Evolutionary conservation across 495 filamentous ascomycete species (phyloP).

Genomic region (Neurospora discreta): DNA sequence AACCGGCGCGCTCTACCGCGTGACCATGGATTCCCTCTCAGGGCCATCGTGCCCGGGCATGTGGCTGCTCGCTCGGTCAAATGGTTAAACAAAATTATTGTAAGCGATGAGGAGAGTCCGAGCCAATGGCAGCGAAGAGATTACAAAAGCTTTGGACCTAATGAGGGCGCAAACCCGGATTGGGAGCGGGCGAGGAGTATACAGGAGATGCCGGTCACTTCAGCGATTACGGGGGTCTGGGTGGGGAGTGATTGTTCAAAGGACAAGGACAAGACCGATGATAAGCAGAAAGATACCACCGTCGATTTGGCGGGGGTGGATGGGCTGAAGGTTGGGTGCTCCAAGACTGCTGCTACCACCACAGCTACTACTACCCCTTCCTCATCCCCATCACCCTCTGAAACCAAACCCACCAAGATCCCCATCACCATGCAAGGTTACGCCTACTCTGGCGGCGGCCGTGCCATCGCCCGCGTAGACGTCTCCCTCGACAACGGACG

Average conservation of each 20-base stretch:
- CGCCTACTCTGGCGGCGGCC: conserved; percentile 49
- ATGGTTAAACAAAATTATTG: conserved; percentile 50
- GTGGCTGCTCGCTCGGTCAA: conserved; percentile 54
- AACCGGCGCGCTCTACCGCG: conserved; percentile 44
- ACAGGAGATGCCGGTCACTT: conserved; percentile 51
- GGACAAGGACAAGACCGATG: background rate
- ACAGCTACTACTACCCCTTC: background rate
- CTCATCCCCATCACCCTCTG: background rate
- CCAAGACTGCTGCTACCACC: background rate
- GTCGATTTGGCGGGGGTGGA: conserved; percentile 11
- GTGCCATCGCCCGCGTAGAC: conserved; percentile 43
- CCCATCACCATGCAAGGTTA: conserved; percentile 41
- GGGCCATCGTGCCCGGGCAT: conserved; percentile 50
- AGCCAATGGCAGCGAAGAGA: conserved; percentile 51
- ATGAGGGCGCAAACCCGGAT: conserved; percentile 40
- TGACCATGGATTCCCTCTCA: conserved; percentile 50
- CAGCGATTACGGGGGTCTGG: conserved; percentile 34
- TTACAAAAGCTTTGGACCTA: conserved; percentile 54
- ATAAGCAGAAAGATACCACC: background rate
- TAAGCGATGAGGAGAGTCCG: conserved; percentile 45
- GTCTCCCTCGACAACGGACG: conserved; percentile 43
- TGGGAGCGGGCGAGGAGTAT: conserved; percentile 45
- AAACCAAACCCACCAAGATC: conserved; percentile 4
- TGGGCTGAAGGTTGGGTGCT: conserved; percentile 10
- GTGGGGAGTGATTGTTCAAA: conserved; percentile 40